These are phyloP conservation scores for Populus deltoides DNA, from an alignment of 345 rosid genomes.

Conservation along the genomic window DNA sequence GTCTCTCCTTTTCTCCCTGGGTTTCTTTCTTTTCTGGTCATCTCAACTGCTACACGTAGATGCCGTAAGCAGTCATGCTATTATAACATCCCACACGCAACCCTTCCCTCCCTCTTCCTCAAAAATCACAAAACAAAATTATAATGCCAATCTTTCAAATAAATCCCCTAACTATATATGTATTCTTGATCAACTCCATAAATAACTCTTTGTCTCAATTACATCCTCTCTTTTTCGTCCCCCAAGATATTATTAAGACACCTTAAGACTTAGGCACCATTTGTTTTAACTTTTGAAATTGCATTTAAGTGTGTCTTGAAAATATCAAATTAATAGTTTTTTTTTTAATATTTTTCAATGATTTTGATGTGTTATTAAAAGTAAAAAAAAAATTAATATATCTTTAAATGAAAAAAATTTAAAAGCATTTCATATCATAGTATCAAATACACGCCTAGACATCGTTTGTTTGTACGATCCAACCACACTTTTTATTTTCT, in stretches of 20 bases:
- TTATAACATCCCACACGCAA: slow-evolving; percentile 48
- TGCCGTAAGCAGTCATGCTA: slow-evolving; percentile 45
- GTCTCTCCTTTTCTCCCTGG: not conserved
- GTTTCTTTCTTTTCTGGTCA: slow-evolving; percentile 14
- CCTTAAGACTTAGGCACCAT: too few species aligned
- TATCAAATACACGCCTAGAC: too few species aligned
- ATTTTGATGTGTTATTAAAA: too few species aligned
- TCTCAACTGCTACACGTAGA: slow-evolving; percentile 53
- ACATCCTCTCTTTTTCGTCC: not conserved
- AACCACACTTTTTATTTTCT: too few species aligned
- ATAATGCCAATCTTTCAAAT: not conserved
- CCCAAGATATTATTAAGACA: too few species aligned
- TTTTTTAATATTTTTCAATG: too few species aligned
- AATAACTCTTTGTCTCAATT: not conserved
- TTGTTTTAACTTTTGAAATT: too few species aligned
- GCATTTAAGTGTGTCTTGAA: too few species aligned
- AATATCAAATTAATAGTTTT: too few species aligned
- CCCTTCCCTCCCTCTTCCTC: slow-evolving; percentile 18
- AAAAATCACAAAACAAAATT: not conserved
- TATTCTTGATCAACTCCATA: not conserved
- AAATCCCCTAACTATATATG: not conserved
- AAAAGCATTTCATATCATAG: too few species aligned
- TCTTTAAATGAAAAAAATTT: too few species aligned
- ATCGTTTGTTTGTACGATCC: accelerated
- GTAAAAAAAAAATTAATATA: too few species aligned